Evolutionary conservation across 73 alveolate genomes (phyloP).

Genomic region (Blepharisma stoltei): DNA sequence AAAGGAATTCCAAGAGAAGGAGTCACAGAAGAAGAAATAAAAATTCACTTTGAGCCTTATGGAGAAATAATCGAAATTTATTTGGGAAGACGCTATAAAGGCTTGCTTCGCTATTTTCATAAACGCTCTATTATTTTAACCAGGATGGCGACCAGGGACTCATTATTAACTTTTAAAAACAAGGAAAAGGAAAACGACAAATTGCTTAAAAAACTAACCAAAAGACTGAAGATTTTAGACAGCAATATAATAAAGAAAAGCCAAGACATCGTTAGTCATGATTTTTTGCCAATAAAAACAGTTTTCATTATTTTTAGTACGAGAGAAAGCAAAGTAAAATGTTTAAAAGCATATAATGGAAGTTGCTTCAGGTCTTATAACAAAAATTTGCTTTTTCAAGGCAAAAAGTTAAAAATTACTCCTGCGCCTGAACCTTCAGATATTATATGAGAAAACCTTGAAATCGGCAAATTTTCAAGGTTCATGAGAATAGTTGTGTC

Average conservation of each 20-base stretch:
- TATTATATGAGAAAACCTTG: constrained; percentile 25
- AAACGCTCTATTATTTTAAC: not conserved
- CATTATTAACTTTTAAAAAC: not conserved
- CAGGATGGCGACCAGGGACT: not conserved
- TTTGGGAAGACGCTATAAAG: constrained; percentile 1
- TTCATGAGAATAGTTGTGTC: not conserved
- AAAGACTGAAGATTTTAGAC: not conserved
- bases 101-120: not conserved
- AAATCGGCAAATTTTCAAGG: not conserved
- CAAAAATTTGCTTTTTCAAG: not conserved
- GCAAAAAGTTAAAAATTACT: not conserved
- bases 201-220: not conserved
- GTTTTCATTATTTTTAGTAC: not conserved
- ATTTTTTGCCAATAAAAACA: not conserved
- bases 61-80: constrained; percentile 17
- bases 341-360: not conserved
- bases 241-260: not conserved
- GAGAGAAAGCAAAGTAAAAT: not conserved
- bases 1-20: not conserved
- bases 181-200: not conserved
- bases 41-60: not conserved
- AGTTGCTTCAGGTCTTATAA: not conserved
- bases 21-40: not conserved
- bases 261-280: not conserved
- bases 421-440: constrained; percentile 27